Conservation (phyloP, 805 yeast species). For the Candida alai region DNA sequence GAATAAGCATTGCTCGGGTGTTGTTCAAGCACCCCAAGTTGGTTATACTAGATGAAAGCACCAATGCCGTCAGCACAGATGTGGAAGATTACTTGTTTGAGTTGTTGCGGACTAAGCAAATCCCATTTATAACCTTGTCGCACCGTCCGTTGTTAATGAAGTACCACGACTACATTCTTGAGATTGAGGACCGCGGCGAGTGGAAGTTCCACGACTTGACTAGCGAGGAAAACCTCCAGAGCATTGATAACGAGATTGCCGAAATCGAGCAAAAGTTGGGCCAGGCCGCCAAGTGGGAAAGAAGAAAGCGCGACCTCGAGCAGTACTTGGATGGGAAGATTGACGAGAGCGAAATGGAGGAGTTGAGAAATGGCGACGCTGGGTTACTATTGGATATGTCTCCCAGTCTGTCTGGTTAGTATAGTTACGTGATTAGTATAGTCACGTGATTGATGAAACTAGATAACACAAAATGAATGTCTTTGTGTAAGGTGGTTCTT, state of each 20-base stretch:
- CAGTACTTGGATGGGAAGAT: constrained; percentile 43
- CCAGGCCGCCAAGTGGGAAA: constrained; percentile 55
- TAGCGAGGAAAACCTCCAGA: constrained; percentile 59
- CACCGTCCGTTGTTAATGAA: constrained; percentile 82
- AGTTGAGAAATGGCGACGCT: constrained; percentile 5
- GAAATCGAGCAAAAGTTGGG: constrained; percentile 58
- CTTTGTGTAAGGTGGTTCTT: too few species aligned
- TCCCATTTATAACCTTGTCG: constrained; percentile 76
- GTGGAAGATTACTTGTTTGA: constrained; percentile 86
- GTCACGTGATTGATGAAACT: too few species aligned
- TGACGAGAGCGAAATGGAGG: constrained; percentile 13
- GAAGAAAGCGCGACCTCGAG: constrained; percentile 57
- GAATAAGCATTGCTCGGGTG: constrained; percentile 83
- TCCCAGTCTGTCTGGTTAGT: background rate
- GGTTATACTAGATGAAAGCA: constrained; percentile 87
- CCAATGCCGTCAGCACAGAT: constrained; percentile 87
- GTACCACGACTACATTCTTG: constrained; percentile 75
- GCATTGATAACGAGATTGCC: constrained; percentile 73
- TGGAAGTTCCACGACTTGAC: constrained; percentile 64
- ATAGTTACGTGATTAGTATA: background rate
- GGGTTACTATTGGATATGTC: constrained; percentile 1
- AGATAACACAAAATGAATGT: too few species aligned
- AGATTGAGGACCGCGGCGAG: constrained; percentile 45
- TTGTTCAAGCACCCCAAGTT: constrained; percentile 76
- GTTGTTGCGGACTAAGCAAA: constrained; percentile 59